phyloP scores from a whole-genome alignment of 2,329 filamentous ascomycete genomes.

The Colletotrichum gloeosporioides region DNA sequence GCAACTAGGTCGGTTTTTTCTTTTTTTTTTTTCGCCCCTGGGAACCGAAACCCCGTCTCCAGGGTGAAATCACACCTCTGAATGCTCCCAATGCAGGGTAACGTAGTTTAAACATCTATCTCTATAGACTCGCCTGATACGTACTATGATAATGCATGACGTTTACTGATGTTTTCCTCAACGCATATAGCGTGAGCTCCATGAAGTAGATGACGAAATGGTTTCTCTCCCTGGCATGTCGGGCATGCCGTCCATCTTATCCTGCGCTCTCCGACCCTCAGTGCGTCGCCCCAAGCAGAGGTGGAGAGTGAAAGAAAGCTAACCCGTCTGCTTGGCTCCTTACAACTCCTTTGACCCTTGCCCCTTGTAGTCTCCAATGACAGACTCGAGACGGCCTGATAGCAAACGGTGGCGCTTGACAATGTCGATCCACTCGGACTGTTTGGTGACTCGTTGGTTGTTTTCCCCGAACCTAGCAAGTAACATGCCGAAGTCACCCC shows the following conservation, averaged over 20 bases:
- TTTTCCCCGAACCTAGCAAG: constrained; percentile 64
- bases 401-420: constrained; percentile 87
- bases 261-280: neutral
- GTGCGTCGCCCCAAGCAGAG: neutral
- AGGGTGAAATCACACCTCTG: neutral
- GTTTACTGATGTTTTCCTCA: neutral
- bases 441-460: neutral
- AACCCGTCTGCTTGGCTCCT: neutral
- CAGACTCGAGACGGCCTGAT: constrained; percentile 77
- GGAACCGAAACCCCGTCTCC: neutral
- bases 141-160: neutral
- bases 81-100: neutral
- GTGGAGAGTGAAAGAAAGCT: neutral
- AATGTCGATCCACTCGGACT: constrained; percentile 82
- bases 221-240: neutral
- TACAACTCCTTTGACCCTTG: neutral
- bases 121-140: neutral
- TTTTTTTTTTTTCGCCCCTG: too few relatives aligned
- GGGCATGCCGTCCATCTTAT: neutral
- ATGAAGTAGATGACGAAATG: neutral
- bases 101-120: neutral
- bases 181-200: neutral
- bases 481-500: constrained; percentile 91
- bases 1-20: neutral
- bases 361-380: constrained; percentile 60